Conservation (phyloP, 805 yeast genomes). For the Ogataea glucozyma region DNA sequence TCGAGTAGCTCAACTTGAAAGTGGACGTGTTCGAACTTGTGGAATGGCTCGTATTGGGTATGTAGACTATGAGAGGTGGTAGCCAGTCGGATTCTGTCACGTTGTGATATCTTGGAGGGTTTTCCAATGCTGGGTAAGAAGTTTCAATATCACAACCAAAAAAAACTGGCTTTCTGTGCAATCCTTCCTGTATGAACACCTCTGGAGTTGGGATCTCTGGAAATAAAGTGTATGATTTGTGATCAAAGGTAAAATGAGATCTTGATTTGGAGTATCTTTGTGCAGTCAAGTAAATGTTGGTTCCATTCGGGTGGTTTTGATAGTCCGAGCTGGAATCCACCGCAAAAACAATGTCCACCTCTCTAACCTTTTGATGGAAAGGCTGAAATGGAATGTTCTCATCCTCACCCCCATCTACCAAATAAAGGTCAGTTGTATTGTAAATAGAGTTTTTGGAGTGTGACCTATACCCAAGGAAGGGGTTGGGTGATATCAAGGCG, state of each 20-base stretch:
- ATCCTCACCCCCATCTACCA: conserved; percentile 50
- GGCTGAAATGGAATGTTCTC: conserved; percentile 51
- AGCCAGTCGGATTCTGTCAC: conserved; percentile 23
- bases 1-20: conserved; percentile 52
- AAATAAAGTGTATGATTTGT: conserved; percentile 29
- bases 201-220: conserved; percentile 40
- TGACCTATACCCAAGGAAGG: conserved; percentile 43
- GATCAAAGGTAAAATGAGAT: conserved; percentile 7
- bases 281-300: conserved; percentile 44
- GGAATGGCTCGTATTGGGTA: conserved; percentile 45
- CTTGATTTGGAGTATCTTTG: conserved; percentile 28
- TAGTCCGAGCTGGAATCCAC: conserved; percentile 52
- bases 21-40: conserved; percentile 58
- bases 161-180: conserved; percentile 37
- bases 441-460: conserved; percentile 19
- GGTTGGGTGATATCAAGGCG: conserved; percentile 63
- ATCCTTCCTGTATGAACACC: conserved; percentile 23
- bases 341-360: conserved; percentile 42
- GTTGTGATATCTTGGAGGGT: conserved; percentile 8
- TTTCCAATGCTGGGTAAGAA: conserved; percentile 31
- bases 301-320: conserved; percentile 61
- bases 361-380: conserved; percentile 38
- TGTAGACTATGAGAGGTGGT: conserved; percentile 58
- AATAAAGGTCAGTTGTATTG: conserved; percentile 22
- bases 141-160: conserved; percentile 43